Percentiles rank a stretch among this genome's conserved stretches.
phyloP scores from a whole-genome alignment of 1,284 basidiomycete genomes.

The Inonotus obliquus region DNA sequence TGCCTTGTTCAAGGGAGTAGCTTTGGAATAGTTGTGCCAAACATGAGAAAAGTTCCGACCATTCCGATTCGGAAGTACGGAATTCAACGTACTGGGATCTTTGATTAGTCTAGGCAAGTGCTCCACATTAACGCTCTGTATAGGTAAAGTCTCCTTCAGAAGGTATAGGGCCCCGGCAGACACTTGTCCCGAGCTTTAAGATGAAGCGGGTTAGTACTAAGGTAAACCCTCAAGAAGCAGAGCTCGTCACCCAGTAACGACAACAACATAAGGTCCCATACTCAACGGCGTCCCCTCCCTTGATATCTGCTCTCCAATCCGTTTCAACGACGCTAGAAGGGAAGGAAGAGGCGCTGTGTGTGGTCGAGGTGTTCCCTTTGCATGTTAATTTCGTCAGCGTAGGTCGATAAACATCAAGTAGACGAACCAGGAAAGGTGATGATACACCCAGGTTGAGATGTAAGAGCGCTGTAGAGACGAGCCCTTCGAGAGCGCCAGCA shows the following conservation, averaged over 20 bases:
- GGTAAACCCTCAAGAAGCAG: not conserved
- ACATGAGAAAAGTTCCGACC: not conserved
- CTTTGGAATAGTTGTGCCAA: conserved; percentile 28
- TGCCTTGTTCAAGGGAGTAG: conserved; percentile 50
- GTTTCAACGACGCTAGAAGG: conserved; percentile 53
- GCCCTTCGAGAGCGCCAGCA: conserved; percentile 78
- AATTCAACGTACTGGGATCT: conserved; percentile 41
- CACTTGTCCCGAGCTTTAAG: conserved; percentile 69
- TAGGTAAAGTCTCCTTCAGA: conserved; percentile 60
- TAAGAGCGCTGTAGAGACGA: conserved; percentile 73
- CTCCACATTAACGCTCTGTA: conserved; percentile 50
- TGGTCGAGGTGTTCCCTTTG: conserved; percentile 74
- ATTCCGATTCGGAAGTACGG: not conserved
- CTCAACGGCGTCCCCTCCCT: conserved; percentile 55
- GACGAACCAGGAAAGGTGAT: conserved; percentile 73
- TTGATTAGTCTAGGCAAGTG: conserved; percentile 54
- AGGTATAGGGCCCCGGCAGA: conserved; percentile 71
- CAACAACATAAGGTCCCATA: conserved; percentile 76
- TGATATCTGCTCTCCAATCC: conserved; percentile 54
- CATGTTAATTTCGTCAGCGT: not conserved
- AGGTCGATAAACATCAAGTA: not conserved
- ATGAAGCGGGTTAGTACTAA: not conserved
- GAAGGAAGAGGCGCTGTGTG: conserved; percentile 63
- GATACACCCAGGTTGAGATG: conserved; percentile 76
- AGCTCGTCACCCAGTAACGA: conserved; percentile 67